Conservation (phyloP, 495 filamentous ascomycete genomes). For the Aspergillus saccharolyticus region DNA sequence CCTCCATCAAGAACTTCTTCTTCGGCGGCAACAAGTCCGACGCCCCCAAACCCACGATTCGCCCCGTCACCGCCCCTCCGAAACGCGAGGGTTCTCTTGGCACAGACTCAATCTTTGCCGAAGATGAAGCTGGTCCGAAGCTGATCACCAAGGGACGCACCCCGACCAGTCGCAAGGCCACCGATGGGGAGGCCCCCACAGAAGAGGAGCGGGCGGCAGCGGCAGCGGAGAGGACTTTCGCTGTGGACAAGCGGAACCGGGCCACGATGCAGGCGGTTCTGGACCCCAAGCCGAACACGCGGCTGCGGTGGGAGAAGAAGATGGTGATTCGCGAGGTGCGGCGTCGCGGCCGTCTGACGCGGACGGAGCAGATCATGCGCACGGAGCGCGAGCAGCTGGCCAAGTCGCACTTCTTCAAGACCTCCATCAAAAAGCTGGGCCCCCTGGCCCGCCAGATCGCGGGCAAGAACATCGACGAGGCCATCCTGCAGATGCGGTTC, state of each 20-base stretch:
- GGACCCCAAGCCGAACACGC: conserved; percentile 62
- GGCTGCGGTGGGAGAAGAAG: conserved; percentile 73
- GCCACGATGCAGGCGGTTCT: conserved; percentile 50
- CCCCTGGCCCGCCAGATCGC: conserved; percentile 78
- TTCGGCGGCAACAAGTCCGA: conserved; percentile 25
- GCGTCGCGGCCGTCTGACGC: conserved; percentile 60
- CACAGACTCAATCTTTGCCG: conserved; percentile 40
- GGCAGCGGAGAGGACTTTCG: conserved; percentile 13
- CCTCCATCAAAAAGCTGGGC: conserved; percentile 82
- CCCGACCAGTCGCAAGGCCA: conserved; percentile 18
- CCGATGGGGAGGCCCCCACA: background rate
- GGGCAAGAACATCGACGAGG: conserved; percentile 88
- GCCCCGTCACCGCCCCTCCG: conserved; percentile 25
- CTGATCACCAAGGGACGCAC: conserved; percentile 28
- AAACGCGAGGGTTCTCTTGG: conserved; percentile 34
- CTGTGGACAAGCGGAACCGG: conserved; percentile 37
- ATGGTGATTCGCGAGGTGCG: conserved; percentile 70
- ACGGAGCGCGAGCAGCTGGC: conserved; percentile 65
- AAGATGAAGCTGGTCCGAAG: conserved; percentile 27
- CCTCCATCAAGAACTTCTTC: conserved; percentile 38
- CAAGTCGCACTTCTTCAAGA: conserved; percentile 66
- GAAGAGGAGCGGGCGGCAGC: conserved; percentile 8
- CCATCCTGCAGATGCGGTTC: conserved; percentile 91
- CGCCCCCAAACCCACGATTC: conserved; percentile 26
- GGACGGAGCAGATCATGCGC: conserved; percentile 56